Percentiles rank a stretch among this genome's conserved stretches.
Evolutionary conservation across 2,329 filamentous ascomycete species (phyloP).

Genomic region (Microascus cirrosus): DNA sequence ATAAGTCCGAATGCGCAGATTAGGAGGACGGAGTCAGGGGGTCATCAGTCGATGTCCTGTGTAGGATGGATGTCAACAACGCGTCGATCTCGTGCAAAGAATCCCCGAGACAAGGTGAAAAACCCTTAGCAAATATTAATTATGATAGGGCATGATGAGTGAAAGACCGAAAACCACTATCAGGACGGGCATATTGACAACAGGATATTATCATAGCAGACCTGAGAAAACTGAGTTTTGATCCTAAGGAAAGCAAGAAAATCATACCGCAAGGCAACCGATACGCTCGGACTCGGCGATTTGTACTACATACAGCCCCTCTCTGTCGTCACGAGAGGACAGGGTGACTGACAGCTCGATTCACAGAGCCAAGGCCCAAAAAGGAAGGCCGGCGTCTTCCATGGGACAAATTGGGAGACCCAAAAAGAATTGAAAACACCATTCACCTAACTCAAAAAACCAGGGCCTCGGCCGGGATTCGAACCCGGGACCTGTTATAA

Average conservation of each 20-base stretch:
- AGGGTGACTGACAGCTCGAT: background rate
- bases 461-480: conserved; percentile 2
- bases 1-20: background rate
- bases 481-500: conserved; percentile 6
- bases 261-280: no score
- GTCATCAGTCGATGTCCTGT: background rate
- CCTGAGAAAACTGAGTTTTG: background rate
- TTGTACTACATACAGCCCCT: background rate
- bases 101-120: background rate
- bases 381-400: no score
- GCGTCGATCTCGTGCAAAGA: background rate
- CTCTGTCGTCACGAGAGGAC: background rate
- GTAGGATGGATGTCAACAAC: background rate
- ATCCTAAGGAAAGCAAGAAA: no score
- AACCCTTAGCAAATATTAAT: background rate
- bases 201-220: no score
- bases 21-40: background rate
- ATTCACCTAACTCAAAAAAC: background rate
- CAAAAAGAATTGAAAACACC: background rate
- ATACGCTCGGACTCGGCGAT: no score
- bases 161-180: no score
- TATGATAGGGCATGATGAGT: background rate
- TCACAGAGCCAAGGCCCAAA: no score
- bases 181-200: no score
- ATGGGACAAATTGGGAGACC: background rate